These are phyloP conservation scores for Euphorbia peplus DNA, from an alignment of 345 rosid species.

Conservation along the genomic window DNA sequence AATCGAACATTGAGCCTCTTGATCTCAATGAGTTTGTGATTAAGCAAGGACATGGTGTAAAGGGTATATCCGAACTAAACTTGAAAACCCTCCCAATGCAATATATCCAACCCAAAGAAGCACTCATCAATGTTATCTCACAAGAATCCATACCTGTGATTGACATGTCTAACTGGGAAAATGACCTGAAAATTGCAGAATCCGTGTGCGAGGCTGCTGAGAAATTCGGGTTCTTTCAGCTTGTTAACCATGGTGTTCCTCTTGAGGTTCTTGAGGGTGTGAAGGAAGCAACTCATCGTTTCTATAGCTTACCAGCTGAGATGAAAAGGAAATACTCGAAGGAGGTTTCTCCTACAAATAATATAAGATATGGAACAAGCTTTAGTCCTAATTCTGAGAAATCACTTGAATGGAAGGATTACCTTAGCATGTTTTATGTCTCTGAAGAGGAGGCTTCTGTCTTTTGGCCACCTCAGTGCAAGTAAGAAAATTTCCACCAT, in stretches of 20 bases:
- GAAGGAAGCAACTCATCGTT: slow-evolving; percentile 18
- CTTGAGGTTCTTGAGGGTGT: slow-evolving; percentile 18
- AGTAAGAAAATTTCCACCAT: too few relatives aligned
- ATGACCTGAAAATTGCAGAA: slow-evolving; percentile 7
- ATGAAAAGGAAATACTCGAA: slow-evolving; percentile 17
- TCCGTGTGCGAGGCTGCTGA: slow-evolving; percentile 23
- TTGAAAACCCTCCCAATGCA: slow-evolving; percentile 19
- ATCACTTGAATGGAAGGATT: slow-evolving; percentile 53
- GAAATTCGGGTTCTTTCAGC: slow-evolving; percentile 19
- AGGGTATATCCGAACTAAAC: slow-evolving; percentile 24
- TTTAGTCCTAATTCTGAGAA: slow-evolving; percentile 13
- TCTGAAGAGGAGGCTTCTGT: slow-evolving; percentile 41
- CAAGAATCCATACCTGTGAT: slow-evolving; percentile 18
- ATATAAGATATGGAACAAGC: slow-evolving; percentile 2
- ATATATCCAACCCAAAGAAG: slow-evolving; percentile 19
- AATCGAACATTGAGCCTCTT: not conserved
- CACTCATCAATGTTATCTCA: not conserved
- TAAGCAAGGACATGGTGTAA: slow-evolving; percentile 19
- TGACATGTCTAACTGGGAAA: slow-evolving; percentile 13
- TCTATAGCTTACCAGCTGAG: slow-evolving; percentile 15
- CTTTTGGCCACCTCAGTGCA: slow-evolving; percentile 33
- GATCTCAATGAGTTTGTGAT: slow-evolving; percentile 20
- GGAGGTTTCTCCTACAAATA: slow-evolving; percentile 19
- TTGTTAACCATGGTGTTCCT: slow-evolving; percentile 20
- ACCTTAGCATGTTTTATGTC: slow-evolving; percentile 44